These are phyloP conservation scores for Adansonia gregorii DNA, from an alignment of 441 rosid species.

Conservation along the genomic window DNA sequence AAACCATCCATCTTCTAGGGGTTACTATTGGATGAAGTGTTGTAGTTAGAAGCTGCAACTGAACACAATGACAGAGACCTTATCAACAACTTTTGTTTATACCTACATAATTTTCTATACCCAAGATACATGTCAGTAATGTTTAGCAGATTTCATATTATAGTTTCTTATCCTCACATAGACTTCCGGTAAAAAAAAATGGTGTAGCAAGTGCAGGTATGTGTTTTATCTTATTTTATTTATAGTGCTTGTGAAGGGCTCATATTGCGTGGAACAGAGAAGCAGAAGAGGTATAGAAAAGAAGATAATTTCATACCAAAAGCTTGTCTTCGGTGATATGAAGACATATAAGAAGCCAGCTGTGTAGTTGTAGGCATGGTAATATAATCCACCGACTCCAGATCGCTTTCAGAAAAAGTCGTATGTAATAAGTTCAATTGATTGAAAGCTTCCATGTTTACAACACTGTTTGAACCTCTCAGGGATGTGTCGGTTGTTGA, in stretches of 20 bases:
- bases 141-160: too few species aligned
- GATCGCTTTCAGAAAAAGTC: slow-evolving; percentile 73
- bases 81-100: too few species aligned
- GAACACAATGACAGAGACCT: too few species aligned
- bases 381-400: slow-evolving; percentile 74
- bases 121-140: too few species aligned
- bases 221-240: background rate
- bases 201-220: background rate
- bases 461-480: slow-evolving; percentile 53
- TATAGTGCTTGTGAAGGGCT: background rate
- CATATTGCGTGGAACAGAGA: background rate
- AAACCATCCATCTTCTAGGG: too few species aligned
- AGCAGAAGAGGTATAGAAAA: background rate
- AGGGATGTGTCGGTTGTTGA: slow-evolving; percentile 47
- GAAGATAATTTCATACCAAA: slow-evolving; percentile 55
- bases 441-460: slow-evolving; percentile 48
- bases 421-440: slow-evolving; percentile 35
- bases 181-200: background rate
- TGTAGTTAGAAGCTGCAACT: too few species aligned
- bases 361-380: slow-evolving; percentile 67
- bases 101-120: too few species aligned
- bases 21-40: too few species aligned
- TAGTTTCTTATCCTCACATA: background rate
- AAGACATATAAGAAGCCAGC: slow-evolving; percentile 65
- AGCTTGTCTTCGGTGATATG: slow-evolving; percentile 85